A percentile compares a stretch with the other conserved stretches of the same genome.
Evolutionary conservation across 257 asterid species (phyloP).

Genomic region (Solanum lignicaule): DNA sequence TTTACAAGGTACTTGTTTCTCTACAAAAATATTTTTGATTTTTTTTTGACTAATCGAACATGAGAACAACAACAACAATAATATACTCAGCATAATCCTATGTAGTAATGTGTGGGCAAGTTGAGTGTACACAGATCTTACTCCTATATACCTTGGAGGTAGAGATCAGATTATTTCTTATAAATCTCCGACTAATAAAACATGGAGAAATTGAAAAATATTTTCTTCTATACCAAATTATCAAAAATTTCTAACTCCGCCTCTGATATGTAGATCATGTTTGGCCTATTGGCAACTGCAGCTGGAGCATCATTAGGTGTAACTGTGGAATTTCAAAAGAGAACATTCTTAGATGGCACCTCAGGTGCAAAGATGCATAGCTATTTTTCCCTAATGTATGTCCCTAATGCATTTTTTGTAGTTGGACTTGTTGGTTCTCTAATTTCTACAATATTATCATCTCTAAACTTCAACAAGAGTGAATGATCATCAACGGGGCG

Average conservation of each 20-base stretch:
- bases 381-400: neutral
- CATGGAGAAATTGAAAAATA: neutral
- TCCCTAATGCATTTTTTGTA: neutral
- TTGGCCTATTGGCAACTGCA: neutral
- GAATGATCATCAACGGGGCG: neutral
- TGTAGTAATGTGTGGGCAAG: neutral
- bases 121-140: neutral
- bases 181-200: neutral
- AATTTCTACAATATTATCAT: neutral
- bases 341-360: neutral
- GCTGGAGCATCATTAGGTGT: constrained; percentile 4
- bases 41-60: neutral
- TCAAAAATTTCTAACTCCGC: neutral
- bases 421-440: neutral
- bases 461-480: neutral
- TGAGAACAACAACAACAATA: neutral
- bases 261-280: neutral
- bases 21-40: neutral
- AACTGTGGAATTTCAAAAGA: neutral
- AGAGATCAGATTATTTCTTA: neutral
- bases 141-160: neutral
- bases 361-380: neutral
- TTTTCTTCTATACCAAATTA: neutral
- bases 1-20: neutral
- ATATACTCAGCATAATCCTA: neutral